Evolutionary conservation across 73 alveolate species (phyloP).

Genomic region (Diophrys appendiculata): DNA sequence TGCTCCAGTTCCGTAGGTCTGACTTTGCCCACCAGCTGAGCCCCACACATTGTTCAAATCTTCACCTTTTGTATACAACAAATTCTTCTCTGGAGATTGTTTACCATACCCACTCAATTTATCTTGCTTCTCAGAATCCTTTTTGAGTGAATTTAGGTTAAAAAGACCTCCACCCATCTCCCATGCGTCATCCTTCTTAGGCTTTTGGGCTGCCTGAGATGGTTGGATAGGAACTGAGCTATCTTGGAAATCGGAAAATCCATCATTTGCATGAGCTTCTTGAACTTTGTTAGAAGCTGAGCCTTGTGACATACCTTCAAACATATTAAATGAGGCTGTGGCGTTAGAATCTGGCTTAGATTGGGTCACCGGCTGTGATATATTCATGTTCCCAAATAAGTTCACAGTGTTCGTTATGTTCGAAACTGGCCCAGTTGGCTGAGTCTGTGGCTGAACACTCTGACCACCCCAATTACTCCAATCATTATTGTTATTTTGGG

Average conservation of each 20-base stretch:
- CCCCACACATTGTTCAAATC: neutral
- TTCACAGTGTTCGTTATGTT: neutral
- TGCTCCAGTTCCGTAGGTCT: too few relatives aligned
- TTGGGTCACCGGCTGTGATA: conserved; percentile 7
- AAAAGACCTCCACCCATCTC: conserved; percentile 5
- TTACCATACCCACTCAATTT: neutral
- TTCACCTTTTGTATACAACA: neutral
- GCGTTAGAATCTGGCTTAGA: neutral
- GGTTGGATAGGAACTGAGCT: neutral
- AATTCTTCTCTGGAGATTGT: neutral
- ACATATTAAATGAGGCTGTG: neutral
- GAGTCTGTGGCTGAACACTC: neutral
- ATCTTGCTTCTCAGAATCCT: neutral
- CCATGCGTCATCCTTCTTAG: conserved; percentile 11
- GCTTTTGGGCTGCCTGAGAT: neutral
- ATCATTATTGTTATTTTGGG: neutral
- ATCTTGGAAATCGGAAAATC: conserved; percentile 31
- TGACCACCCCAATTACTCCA: neutral
- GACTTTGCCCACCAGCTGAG: too few relatives aligned
- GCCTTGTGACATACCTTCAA: conserved; percentile 1
- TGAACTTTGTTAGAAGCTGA: neutral
- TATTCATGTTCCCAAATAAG: conserved; percentile 11
- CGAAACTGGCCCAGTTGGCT: neutral
- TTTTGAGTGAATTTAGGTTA: neutral
- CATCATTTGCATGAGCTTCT: neutral